These are phyloP conservation scores for Wickerhamiella australiensis DNA, from an alignment of 805 yeast species.

Conservation along the genomic window DNA sequence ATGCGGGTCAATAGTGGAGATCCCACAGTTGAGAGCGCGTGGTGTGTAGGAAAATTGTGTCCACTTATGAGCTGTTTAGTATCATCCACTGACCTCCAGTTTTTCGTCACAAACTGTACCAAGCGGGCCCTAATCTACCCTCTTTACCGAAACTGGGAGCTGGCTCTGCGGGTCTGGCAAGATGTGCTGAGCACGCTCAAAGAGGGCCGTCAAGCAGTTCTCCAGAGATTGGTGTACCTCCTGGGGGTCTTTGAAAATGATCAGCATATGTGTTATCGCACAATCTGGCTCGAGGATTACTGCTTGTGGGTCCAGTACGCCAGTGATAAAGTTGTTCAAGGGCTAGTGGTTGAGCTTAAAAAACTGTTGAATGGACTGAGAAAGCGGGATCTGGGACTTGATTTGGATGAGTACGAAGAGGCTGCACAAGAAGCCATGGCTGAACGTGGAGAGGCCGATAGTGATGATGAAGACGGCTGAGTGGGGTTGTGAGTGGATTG, in stretches of 20 bases:
- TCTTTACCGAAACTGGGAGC: slow-evolving; percentile 55
- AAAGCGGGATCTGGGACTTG: slow-evolving; percentile 12
- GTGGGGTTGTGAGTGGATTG: too few relatives aligned
- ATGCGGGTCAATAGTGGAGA: slow-evolving; percentile 58
- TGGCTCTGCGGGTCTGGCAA: slow-evolving; percentile 55
- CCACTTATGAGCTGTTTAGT: slow-evolving; percentile 61
- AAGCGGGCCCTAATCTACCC: slow-evolving; percentile 74
- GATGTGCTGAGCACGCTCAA: slow-evolving; percentile 56
- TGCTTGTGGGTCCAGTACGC: slow-evolving; percentile 23
- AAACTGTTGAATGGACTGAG: slow-evolving; percentile 11
- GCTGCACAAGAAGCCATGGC: slow-evolving; percentile 12
- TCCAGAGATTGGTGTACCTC: slow-evolving; percentile 46
- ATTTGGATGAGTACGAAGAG: slow-evolving; percentile 13
- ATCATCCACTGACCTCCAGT: slow-evolving; percentile 35
- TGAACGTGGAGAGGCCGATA: slow-evolving; percentile 13
- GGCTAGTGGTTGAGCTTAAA: slow-evolving; percentile 19
- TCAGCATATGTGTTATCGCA: slow-evolving; percentile 19
- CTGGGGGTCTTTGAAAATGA: slow-evolving; percentile 55
- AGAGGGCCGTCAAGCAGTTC: slow-evolving; percentile 55
- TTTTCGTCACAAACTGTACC: slow-evolving; percentile 47
- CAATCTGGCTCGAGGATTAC: slow-evolving; percentile 21
- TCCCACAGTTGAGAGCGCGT: slow-evolving; percentile 73
- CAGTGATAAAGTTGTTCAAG: slow-evolving; percentile 16
- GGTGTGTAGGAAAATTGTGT: slow-evolving; percentile 80
- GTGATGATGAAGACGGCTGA: slow-evolving; percentile 9